Conservation (phyloP, 2,329 filamentous ascomycete genomes). For the Madurella fahalii region DNA sequence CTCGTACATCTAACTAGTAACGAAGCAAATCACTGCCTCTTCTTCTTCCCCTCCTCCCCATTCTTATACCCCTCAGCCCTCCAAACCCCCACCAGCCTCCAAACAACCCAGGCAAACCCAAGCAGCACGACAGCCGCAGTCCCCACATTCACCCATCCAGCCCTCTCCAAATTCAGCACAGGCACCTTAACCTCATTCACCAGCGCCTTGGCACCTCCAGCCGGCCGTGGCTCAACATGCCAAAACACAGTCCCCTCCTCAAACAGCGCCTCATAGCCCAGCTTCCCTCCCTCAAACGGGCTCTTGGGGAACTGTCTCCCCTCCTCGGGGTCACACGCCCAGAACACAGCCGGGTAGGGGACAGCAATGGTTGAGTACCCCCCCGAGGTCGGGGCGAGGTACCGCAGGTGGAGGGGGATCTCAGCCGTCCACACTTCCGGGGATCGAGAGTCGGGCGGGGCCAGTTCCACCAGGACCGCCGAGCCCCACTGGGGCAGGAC, state of each 20-base stretch:
- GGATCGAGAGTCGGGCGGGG: constrained; percentile 39
- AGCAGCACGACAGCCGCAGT: constrained; percentile 57
- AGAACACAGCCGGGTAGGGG: constrained; percentile 82
- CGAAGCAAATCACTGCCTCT: constrained; percentile 19
- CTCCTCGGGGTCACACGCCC: constrained; percentile 72
- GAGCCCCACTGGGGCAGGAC: constrained; percentile 74
- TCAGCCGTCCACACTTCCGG: constrained; percentile 54
- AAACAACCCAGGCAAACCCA: constrained; percentile 67
- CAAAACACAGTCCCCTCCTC: constrained; percentile 75
- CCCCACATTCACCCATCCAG: constrained; percentile 47
- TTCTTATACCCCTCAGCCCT: constrained; percentile 31
- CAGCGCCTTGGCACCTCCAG: constrained; percentile 35
- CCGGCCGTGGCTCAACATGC: constrained; percentile 59
- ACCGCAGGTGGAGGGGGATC: constrained; percentile 82
- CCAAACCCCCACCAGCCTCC: constrained; percentile 48
- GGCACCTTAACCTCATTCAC: constrained; percentile 59
- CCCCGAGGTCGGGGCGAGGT: constrained; percentile 59
- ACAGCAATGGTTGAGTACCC: constrained; percentile 56
- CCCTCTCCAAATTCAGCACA: constrained; percentile 55
- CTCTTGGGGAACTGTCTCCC: constrained; percentile 66
- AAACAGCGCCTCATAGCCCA: constrained; percentile 86
- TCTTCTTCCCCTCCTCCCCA: constrained; percentile 17
- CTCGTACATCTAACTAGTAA: too few relatives aligned
- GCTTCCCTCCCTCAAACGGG: constrained; percentile 77
- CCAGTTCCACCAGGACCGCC: constrained; percentile 69